phyloP scores from a whole-genome alignment of 768 basidiomycete species.

The Leccinum olivaceopallidum region DNA sequence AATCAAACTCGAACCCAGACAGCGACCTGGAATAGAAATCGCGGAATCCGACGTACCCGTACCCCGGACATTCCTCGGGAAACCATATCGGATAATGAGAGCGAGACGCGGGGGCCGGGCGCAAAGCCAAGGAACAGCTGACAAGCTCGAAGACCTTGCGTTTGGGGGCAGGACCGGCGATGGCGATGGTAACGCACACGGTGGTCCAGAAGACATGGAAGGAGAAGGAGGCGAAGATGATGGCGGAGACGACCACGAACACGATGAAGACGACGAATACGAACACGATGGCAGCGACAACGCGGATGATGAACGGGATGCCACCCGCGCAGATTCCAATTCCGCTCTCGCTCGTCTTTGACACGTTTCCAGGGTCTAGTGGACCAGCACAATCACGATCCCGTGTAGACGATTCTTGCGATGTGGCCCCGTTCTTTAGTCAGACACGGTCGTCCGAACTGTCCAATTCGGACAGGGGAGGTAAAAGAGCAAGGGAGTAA shows the following conservation, averaged over 20 bases:
- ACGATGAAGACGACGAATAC: too few relatives aligned
- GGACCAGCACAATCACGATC: not conserved
- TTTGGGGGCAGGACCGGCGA: not conserved
- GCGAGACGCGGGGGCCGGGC: not conserved
- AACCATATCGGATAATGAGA: constrained; percentile 7
- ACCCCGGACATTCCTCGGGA: constrained; percentile 19
- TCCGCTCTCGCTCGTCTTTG: constrained; percentile 8
- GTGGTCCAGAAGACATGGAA: not conserved
- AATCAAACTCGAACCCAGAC: not conserved
- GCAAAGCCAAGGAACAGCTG: not conserved
- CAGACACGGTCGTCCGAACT: not conserved
- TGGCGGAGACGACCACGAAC: not conserved
- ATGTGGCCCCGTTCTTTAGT: not conserved
- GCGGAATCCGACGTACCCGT: constrained; percentile 1
- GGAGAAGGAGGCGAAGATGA: not conserved
- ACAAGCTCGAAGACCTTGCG: not conserved
- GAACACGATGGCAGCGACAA: not conserved
- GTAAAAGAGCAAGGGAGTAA: not conserved
- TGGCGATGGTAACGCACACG: not conserved
- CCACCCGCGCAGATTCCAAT: not conserved
- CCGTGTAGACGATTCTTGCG: not conserved
- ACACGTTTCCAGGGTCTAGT: not conserved
- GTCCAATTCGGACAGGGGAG: not conserved
- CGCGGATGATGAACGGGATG: not conserved
- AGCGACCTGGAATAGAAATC: not conserved